These are phyloP conservation scores for Pleurotus tuber-regium DNA, from an alignment of 768 basidiomycete species.

Conservation along the genomic window DNA sequence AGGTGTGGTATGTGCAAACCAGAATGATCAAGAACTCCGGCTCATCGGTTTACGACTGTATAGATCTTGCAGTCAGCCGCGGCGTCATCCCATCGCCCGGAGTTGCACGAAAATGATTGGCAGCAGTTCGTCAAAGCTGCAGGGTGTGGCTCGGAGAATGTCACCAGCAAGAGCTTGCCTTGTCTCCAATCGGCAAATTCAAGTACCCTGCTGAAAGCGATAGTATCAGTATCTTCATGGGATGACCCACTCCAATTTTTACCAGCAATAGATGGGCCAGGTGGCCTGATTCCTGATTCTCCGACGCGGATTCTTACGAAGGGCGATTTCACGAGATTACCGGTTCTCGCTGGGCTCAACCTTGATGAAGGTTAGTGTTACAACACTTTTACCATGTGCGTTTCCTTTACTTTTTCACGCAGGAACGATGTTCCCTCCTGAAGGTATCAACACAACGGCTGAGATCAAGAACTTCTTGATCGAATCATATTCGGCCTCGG, in stretches of 20 bases:
- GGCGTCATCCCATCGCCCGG: background rate
- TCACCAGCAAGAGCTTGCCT: background rate
- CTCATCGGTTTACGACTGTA: background rate
- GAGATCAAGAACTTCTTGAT: conserved; percentile 26
- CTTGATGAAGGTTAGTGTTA: conserved; percentile 42
- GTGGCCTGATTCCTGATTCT: conserved; percentile 35
- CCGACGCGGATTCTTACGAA: conserved; percentile 30
- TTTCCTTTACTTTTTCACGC: background rate
- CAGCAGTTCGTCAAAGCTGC: conserved; percentile 3
- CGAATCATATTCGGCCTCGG: conserved; percentile 23
- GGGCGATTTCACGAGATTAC: conserved; percentile 28
- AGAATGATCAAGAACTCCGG: background rate
- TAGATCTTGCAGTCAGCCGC: conserved; percentile 4
- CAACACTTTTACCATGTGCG: too few relatives aligned
- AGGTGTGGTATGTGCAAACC: conserved; percentile 24
- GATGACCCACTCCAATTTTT: conserved; percentile 20
- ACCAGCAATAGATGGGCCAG: conserved; percentile 40
- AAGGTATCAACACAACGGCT: conserved; percentile 19
- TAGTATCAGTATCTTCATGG: background rate
- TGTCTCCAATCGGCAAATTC: background rate
- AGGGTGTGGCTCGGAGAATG: background rate
- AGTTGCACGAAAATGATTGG: background rate
- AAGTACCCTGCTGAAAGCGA: background rate
- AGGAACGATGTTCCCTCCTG: conserved; percentile 35
- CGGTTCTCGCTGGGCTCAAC: conserved; percentile 43